Conservation (phyloP, 1,139 yeast genomes). For the Kazachstania sp. region DNA sequence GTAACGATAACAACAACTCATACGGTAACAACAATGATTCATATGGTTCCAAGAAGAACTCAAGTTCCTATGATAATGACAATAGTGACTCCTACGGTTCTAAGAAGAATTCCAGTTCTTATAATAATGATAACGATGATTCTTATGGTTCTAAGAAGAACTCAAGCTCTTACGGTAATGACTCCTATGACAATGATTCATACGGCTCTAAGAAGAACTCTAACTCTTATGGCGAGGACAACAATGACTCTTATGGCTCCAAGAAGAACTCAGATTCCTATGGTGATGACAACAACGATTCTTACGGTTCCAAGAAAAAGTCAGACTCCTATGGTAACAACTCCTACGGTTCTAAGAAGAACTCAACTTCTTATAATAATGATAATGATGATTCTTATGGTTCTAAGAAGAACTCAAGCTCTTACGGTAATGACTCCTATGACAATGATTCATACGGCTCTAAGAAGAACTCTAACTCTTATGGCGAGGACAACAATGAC, state of each 20-base stretch:
- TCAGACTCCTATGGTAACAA: not conserved
- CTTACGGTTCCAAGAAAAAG: not conserved
- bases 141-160: not conserved
- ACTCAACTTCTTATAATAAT: not conserved
- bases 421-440: not conserved
- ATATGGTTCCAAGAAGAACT: not conserved
- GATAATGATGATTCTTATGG: not conserved
- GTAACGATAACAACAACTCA: not conserved
- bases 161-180: not conserved
- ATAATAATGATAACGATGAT: not conserved
- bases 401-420: not conserved
- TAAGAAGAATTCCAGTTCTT: not conserved
- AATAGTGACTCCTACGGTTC: not conserved
- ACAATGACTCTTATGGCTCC: not conserved
- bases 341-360: not conserved
- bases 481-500: conserved; percentile 1
- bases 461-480: not conserved
- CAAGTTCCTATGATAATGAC: not conserved
- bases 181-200: not conserved
- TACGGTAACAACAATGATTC: not conserved
- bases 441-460: not conserved
- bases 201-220: not conserved
- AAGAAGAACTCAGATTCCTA: not conserved
- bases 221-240: not conserved
- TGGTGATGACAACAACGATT: not conserved